phyloP scores from a whole-genome alignment of 2,329 filamentous ascomycete species.

The Alternaria triticina region DNA sequence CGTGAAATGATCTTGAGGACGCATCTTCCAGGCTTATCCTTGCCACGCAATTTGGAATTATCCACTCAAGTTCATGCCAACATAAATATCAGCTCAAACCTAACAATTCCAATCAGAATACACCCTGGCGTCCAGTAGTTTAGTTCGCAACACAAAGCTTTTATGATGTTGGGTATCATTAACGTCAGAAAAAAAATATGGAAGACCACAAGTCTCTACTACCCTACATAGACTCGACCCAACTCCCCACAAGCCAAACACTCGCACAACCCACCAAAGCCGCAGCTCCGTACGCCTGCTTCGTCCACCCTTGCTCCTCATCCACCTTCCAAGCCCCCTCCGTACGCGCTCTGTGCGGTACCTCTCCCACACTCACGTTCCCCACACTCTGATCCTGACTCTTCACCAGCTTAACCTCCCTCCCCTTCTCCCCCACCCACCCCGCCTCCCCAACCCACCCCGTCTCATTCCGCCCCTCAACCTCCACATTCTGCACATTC shows the following conservation, averaged over 20 bases:
- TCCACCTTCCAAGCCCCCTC: constrained; percentile 46
- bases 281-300: constrained; percentile 49
- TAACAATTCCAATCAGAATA: neutral
- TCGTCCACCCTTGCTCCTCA: constrained; percentile 48
- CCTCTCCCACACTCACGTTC: constrained; percentile 25
- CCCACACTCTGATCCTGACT: constrained; percentile 42
- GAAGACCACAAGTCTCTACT: neutral
- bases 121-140: neutral
- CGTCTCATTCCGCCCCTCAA: constrained; percentile 63
- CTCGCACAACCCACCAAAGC: constrained; percentile 49
- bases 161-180: constrained; percentile 11
- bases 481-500: constrained; percentile 95
- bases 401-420: constrained; percentile 66
- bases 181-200: neutral
- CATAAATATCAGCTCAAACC: neutral
- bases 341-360: constrained; percentile 24
- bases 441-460: constrained; percentile 61
- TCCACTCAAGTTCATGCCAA: neutral
- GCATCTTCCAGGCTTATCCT: neutral
- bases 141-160: neutral
- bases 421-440: constrained; percentile 73
- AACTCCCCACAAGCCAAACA: constrained; percentile 50
- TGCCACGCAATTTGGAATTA: neutral
- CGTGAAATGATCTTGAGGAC: neutral
- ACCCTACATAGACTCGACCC: constrained; percentile 40